Conservation (phyloP, 495 filamentous ascomycete species). For the Neurospora africana region DNA sequence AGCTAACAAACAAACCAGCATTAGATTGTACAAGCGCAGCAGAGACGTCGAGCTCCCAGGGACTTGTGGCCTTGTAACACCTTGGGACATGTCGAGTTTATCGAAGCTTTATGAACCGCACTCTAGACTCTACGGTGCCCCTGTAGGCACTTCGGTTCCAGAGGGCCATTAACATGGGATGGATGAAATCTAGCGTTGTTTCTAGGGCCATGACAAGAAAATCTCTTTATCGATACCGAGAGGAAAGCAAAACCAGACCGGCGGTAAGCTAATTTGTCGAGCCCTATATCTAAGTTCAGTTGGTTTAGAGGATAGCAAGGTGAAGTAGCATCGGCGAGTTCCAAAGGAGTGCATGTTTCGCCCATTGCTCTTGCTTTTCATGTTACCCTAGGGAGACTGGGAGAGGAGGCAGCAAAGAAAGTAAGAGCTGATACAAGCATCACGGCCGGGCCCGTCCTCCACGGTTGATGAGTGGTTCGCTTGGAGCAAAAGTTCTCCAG, state of each 20-base stretch:
- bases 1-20: too few species aligned
- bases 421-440: not conserved
- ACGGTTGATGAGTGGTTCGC: not conserved
- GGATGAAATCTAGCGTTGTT: not conserved
- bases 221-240: not conserved
- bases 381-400: not conserved
- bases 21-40: too few species aligned
- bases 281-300: not conserved
- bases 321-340: not conserved
- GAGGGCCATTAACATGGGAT: not conserved
- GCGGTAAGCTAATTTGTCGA: not conserved
- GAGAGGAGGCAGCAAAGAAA: not conserved
- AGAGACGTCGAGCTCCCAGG: not conserved
- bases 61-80: not conserved
- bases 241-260: not conserved
- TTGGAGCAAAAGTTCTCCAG: not conserved
- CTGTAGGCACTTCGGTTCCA: not conserved
- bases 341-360: not conserved
- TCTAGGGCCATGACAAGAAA: not conserved
- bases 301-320: not conserved
- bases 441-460: not conserved
- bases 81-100: not conserved
- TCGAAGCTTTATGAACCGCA: not conserved
- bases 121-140: not conserved
- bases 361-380: not conserved